A percentile compares a stretch with the other conserved stretches of the same genome.
These are phyloP conservation scores for Selaginella moellendorffii DNA, from an alignment of 75 land plant species.

Conservation along the genomic window DNA sequence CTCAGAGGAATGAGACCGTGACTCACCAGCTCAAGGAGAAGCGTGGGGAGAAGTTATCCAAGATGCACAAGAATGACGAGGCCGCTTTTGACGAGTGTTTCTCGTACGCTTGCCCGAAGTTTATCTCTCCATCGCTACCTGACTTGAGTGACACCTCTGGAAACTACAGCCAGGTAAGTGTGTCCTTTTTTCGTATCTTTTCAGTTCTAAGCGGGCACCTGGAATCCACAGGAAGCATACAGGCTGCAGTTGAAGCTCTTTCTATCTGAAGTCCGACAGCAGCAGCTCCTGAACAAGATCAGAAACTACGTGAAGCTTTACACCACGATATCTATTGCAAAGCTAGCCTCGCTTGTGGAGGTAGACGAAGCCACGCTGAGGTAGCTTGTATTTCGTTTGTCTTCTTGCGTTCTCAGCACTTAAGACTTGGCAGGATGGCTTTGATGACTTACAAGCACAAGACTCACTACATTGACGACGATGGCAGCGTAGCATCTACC, in stretches of 20 bases:
- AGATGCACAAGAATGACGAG: slow-evolving; percentile 82
- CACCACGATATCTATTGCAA: slow-evolving; percentile 64
- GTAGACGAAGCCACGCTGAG: slow-evolving; percentile 79
- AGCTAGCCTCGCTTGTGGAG: slow-evolving; percentile 86
- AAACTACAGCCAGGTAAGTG: slow-evolving; percentile 79
- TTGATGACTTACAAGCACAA: slow-evolving; percentile 95
- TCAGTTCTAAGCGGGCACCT: neutral
- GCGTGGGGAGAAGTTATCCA: slow-evolving; percentile 75
- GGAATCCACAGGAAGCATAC: slow-evolving; percentile 69
- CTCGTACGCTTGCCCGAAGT: slow-evolving; percentile 91
- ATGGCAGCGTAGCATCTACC: slow-evolving; percentile 68
- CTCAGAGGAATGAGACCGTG: slow-evolving; percentile 37
- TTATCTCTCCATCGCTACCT: slow-evolving; percentile 83
- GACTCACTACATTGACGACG: slow-evolving; percentile 65
- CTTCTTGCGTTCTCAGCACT: neutral
- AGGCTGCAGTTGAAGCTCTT: slow-evolving; percentile 93
- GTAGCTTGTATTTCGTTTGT: slow-evolving; percentile 17
- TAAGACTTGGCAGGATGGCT: slow-evolving; percentile 64
- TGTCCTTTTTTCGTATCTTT: neutral
- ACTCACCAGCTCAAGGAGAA: slow-evolving; percentile 74
- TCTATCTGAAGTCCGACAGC: slow-evolving; percentile 90
- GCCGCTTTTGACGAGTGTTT: slow-evolving; percentile 86
- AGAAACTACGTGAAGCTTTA: slow-evolving; percentile 81
- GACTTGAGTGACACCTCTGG: slow-evolving; percentile 72
- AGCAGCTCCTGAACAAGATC: slow-evolving; percentile 64